Evolutionary conservation across 345 rosid genomes (phyloP).

Genomic region (Sisymbrium altissimum): DNA sequence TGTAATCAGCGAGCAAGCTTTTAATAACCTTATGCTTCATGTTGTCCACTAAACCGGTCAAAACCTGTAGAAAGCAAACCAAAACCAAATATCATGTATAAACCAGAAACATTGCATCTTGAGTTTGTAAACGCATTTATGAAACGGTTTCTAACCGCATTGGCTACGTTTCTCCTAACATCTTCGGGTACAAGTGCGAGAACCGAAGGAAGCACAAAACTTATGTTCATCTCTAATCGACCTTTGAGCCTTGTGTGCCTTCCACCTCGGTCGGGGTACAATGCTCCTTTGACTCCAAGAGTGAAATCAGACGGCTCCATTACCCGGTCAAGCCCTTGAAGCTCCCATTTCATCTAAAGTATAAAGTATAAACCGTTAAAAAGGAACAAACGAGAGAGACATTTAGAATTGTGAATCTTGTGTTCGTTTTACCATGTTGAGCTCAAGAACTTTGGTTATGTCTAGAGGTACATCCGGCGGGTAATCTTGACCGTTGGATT

Average conservation of each 20-base stretch:
- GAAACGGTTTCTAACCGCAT: conserved; percentile 45
- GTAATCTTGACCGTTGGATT: conserved; percentile 61
- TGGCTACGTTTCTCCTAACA: conserved; percentile 56
- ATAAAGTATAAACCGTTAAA: background rate
- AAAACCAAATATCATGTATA: background rate
- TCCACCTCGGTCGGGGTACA: conserved; percentile 60
- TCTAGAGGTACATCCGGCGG: conserved; percentile 56
- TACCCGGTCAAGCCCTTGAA: conserved; percentile 62
- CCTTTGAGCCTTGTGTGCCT: conserved; percentile 65
- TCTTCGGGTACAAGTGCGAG: conserved; percentile 66
- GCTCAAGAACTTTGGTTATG: conserved; percentile 68
- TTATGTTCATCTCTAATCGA: conserved; percentile 61
- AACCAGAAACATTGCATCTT: background rate
- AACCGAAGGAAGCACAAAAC: conserved; percentile 71
- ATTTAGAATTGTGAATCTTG: background rate
- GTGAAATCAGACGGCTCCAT: conserved; percentile 62
- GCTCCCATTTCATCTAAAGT: conserved; percentile 81
- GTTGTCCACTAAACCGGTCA: conserved; percentile 56
- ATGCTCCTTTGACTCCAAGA: conserved; percentile 59
- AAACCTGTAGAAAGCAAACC: conserved; percentile 37
- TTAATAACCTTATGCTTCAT: conserved; percentile 69
- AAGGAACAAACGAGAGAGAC: background rate
- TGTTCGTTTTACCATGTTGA: conserved; percentile 49
- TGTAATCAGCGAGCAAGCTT: conserved; percentile 75
- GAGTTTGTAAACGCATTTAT: background rate